Percentiles rank a stretch among this genome's conserved stretches.
Conservation (phyloP, 2,329 filamentous ascomycete genomes). For the Albophoma yamanashiensis region DNA sequence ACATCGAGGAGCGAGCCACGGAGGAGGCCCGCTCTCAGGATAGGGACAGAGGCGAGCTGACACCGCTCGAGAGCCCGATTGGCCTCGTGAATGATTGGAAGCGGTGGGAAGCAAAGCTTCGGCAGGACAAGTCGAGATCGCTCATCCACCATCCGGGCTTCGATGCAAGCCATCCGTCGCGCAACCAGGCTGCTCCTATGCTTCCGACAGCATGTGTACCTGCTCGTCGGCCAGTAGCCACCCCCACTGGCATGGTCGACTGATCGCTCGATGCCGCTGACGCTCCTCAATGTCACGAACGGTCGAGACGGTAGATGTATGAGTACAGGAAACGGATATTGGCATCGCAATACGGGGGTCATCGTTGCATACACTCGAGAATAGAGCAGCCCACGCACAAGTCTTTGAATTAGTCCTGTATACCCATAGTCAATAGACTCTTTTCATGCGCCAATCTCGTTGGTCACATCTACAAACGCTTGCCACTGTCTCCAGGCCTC, state of each 20-base stretch:
- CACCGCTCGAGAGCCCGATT: neutral
- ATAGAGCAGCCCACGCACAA: neutral
- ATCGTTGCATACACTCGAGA: neutral
- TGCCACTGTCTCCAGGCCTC: constrained; percentile 77
- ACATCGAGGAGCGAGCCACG: neutral
- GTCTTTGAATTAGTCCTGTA: neutral
- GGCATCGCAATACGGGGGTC: neutral
- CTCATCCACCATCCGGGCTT: constrained; percentile 18
- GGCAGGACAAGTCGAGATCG: constrained; percentile 15
- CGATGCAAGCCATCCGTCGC: neutral
- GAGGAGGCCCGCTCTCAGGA: neutral
- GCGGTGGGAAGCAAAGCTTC: constrained; percentile 24
- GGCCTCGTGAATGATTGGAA: constrained; percentile 25
- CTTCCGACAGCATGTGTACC: neutral
- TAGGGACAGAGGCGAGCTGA: neutral
- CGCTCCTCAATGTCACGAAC: too few relatives aligned
- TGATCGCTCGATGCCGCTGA: neutral
- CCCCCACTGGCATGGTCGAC: neutral
- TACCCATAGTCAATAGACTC: neutral
- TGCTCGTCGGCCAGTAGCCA: neutral
- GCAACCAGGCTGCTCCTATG: neutral
- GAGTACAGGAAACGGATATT: neutral
- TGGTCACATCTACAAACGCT: constrained; percentile 74
- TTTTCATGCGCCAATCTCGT: constrained; percentile 29
- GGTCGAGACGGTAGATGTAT: neutral